Evolutionary conservation across 805 yeast species (phyloP), one percentile per base, ranked within the genome.

Genomic region (Ogataea corticis): DNA sequence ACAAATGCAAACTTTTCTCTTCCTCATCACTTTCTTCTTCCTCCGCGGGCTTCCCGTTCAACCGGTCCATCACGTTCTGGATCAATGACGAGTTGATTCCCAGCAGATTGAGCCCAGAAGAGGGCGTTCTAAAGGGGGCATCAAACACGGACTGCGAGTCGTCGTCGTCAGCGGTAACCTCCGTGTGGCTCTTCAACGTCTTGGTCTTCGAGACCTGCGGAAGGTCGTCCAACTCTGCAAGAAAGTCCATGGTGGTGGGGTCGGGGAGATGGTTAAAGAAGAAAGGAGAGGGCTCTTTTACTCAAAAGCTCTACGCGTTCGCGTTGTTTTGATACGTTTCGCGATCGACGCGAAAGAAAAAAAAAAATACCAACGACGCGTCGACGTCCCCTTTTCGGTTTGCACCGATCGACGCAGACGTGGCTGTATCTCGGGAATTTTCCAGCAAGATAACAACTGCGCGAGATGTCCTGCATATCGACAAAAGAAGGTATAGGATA

Each of bases 221-320:
- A 23, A 57, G 25, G 13, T 54, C 59, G 29, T 51, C 56, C 34
- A 57, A 36, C 13, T 44, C 56, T 10, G 50, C 54, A 23, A 57
- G 46, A 21, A 54, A 46, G 38, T 57, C 58, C 61, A 57, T 57
- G 33, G 39, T 19, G 7, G 14, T 11, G 28, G 10, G 7, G 28
- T 4, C 31, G 13, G 31, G 13, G 14, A 6, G 11, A 7, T 28
- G 13, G 12, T n/a, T 6, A 31, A 11, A 21, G 16, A 4, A 23
- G 23, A 7, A 13, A 37, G 31, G 16, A 28, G 32, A 28, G 5
- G 15, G 19, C 7, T 33, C 13, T 17, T 37, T 27, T 27, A 16
- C 29, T 27, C 10, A 9, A 14, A 28, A n/a, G 31, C 11, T 25
- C 11, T 25, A 28, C 31, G 25, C 25, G 25, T 21, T 21, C 25